phyloP scores from a whole-genome alignment of 352 stramenopile genomes.

The Globisporangium recalcitrans region DNA sequence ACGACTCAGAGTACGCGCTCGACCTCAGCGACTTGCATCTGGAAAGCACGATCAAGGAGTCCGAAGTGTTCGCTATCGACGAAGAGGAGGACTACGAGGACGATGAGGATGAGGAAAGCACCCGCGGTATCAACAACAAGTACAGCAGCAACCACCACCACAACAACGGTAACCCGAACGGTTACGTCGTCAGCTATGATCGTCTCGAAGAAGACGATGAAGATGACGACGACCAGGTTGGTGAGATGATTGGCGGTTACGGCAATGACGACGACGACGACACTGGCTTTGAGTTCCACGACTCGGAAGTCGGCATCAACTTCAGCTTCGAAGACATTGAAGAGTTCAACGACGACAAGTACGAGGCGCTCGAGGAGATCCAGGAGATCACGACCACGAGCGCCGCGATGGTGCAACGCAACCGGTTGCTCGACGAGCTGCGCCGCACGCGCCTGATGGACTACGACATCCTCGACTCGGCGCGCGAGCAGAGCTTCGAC shows the following conservation, averaged over 20 bases:
- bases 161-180: background rate
- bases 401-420: slow-evolving; percentile 10
- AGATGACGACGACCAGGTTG: slow-evolving; percentile 22
- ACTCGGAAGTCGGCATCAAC: slow-evolving; percentile 17
- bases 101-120: slow-evolving; percentile 6
- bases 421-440: slow-evolving; percentile 28
- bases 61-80: slow-evolving; percentile 11
- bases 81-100: slow-evolving; percentile 14
- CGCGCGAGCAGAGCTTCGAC: slow-evolving; percentile 44
- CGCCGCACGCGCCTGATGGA: slow-evolving; percentile 34
- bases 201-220: slow-evolving; percentile 7
- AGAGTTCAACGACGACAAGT: slow-evolving; percentile 27
- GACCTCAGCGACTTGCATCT: slow-evolving; percentile 27
- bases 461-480: slow-evolving; percentile 57
- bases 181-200: background rate
- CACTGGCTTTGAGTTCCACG: slow-evolving; percentile 18
- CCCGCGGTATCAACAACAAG: background rate
- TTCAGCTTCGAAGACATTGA: slow-evolving; percentile 24
- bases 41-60: background rate
- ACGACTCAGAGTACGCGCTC: slow-evolving; percentile 61
- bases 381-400: slow-evolving; percentile 33
- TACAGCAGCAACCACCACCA: background rate
- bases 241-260: slow-evolving; percentile 23
- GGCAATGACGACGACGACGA: slow-evolving; percentile 23
- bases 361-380: slow-evolving; percentile 28